These are phyloP conservation scores for Lenwebbia sp. DNA, from an alignment of 345 rosid genomes.

Conservation along the genomic window DNA sequence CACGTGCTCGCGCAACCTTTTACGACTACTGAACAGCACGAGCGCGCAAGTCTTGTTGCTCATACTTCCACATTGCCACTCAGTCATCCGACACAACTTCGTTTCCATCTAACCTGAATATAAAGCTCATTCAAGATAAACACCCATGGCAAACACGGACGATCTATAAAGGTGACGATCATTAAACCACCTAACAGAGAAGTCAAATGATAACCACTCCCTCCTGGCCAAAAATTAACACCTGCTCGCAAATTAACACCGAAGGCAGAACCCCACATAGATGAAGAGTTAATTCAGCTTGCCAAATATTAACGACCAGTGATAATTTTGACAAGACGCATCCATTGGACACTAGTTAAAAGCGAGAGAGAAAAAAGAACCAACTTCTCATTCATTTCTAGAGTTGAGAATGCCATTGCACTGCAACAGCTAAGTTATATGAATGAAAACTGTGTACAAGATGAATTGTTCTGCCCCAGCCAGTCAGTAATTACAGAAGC, in stretches of 20 bases:
- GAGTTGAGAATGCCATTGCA: background rate
- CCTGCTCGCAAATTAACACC: background rate
- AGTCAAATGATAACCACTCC: background rate
- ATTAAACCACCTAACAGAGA: background rate
- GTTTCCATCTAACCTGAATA: background rate
- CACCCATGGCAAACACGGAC: background rate
- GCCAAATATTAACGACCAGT: background rate
- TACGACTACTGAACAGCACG: background rate
- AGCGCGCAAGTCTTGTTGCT: background rate
- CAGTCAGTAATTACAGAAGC: conserved; percentile 4
- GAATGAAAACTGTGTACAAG: background rate
- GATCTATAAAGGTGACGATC: background rate
- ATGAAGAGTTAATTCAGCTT: background rate
- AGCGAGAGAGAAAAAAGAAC: background rate
- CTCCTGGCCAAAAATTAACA: background rate
- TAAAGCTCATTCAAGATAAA: background rate
- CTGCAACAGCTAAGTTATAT: background rate
- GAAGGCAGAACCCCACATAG: background rate
- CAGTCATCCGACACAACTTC: background rate
- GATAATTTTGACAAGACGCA: background rate
- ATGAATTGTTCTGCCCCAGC: background rate
- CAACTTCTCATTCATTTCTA: background rate
- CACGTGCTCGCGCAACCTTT: background rate
- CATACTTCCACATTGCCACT: background rate
- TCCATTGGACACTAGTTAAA: background rate